Conservation (phyloP, 495 filamentous ascomycete species). For the Paragyromitra xinjiangensis region DNA sequence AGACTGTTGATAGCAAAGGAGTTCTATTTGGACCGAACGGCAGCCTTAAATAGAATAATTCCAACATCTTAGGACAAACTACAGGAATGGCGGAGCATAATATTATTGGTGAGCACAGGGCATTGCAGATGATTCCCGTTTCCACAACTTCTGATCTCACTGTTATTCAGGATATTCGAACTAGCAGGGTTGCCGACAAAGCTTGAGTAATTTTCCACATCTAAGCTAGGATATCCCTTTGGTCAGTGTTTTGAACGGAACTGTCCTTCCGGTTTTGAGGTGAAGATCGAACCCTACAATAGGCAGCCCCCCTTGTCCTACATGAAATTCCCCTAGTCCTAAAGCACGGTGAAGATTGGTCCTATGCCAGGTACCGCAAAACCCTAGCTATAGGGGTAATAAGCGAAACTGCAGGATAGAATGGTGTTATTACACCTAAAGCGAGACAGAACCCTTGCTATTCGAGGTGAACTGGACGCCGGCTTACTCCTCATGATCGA, state of each 20-base stretch:
- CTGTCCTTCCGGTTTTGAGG: background rate
- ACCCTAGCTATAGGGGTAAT: background rate
- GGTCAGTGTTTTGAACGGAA: background rate
- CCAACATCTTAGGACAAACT: background rate
- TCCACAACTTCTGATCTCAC: background rate
- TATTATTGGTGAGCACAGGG: background rate
- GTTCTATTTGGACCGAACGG: background rate
- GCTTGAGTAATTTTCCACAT: background rate
- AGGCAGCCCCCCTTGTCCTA: background rate
- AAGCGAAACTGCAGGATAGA: background rate
- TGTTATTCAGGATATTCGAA: background rate
- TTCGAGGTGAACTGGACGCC: background rate
- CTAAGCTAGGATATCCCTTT: background rate
- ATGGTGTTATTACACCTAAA: background rate
- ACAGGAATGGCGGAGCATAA: background rate
- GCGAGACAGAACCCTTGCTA: background rate
- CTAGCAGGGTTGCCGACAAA: constrained; percentile 10
- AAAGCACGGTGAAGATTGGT: background rate
- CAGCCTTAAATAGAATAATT: constrained; percentile 18
- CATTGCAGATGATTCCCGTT: background rate
- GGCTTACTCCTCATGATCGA: background rate
- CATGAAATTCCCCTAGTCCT: background rate
- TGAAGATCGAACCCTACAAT: background rate
- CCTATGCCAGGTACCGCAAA: background rate
- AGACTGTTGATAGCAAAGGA: background rate